A percentile compares a stretch with the other conserved stretches of the same genome.
phyloP scores from a whole-genome alignment of 352 stramenopile species.

The Phytophthora macrochlamydospora region DNA sequence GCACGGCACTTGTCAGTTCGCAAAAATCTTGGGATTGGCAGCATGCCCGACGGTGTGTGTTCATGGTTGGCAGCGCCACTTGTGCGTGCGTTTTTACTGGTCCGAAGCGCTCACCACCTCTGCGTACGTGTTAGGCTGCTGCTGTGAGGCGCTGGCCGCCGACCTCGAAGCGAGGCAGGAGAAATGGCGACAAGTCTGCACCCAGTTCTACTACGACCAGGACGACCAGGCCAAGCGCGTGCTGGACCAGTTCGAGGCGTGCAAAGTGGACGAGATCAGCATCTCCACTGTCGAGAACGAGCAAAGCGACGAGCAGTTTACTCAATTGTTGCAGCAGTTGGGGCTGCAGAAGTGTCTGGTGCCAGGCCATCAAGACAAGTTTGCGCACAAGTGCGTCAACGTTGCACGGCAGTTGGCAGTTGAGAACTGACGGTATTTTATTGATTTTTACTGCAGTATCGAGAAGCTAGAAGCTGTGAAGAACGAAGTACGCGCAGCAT shows the following conservation, averaged over 20 bases:
- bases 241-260: conserved; percentile 69
- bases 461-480: conserved; percentile 65
- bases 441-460: conserved; percentile 36
- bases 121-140: conserved; percentile 26
- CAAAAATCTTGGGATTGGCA: too few species aligned
- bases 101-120: conserved; percentile 9
- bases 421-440: neutral
- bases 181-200: conserved; percentile 64
- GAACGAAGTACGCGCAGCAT: conserved; percentile 65
- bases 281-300: conserved; percentile 33
- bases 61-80: neutral
- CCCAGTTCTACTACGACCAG: conserved; percentile 67
- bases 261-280: conserved; percentile 67
- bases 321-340: conserved; percentile 35
- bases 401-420: neutral
- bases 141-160: conserved; percentile 35
- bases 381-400: conserved; percentile 44
- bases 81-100: neutral
- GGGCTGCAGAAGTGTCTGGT: conserved; percentile 50
- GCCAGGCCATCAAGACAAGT: conserved; percentile 41
- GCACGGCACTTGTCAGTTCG: too few species aligned
- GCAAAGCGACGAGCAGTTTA: conserved; percentile 25
- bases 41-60: too few species aligned
- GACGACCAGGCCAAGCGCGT: conserved; percentile 65
- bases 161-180: conserved; percentile 37